Evolutionary conservation across 75 land plant species (phyloP), one percentile per base, ranked within the genome.

Genomic region (Adiantum capillusveneris): DNA sequence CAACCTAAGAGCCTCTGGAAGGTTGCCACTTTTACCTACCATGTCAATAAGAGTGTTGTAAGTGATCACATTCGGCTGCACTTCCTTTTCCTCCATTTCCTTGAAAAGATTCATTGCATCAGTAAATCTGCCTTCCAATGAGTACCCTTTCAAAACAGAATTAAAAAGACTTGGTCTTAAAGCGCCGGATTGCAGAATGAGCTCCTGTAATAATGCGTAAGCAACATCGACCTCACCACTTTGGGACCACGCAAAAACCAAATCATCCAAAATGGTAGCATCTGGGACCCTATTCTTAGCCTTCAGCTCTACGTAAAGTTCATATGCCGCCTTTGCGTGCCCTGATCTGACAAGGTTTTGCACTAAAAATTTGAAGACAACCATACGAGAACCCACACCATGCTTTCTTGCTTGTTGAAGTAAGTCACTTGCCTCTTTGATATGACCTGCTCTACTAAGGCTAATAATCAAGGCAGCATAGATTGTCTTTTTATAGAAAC

Each of bases 11-110:
- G 88, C 87, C 64, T 81, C 78, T 57, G 68, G 60, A 22, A 84
- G 67, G 50, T 79, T 73, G 18, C 84, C 84, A 31, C 79, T 72
- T 20, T 26, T 71, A 60, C 87, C 81, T 59, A 87, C 52, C 11
- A 76, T 76, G 59, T 75, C 50, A 28, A 87, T 71, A 16, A 84
- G 58, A 50, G 79, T 56, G 71, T 87, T 84, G 46, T 84, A 81
- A 0, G 74, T 61, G 17, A 76, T 60, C 42, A 75, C 76, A 53
- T 84, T 78, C 1, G 69, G 73, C 34, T 22, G 19, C 13, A 64
- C 48, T 6, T 79, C 80, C 55, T 60, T 68, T 11, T 49, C 52
- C 55, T 41, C 71, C 67, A 72, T 75, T 48, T 58, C 62, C 45
- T 24, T 49, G 53, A 80, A 78, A 9, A 84, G 73, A 64, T 84